phyloP scores from a whole-genome alignment of 306 rosid genomes.

The Hippophae gyantsensis region DNA sequence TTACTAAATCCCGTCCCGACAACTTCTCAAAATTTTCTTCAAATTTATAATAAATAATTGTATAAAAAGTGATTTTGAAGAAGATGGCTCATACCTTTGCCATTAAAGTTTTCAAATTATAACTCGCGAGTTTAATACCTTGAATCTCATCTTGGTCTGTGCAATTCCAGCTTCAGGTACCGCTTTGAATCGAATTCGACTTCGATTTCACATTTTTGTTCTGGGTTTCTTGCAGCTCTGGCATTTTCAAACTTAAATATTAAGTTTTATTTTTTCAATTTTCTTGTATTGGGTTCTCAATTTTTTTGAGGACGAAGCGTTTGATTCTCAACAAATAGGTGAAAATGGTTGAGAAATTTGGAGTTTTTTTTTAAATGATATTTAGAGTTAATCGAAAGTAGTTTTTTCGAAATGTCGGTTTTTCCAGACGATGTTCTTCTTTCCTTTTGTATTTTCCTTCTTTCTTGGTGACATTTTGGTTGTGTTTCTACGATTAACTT shows the following conservation, averaged over 20 bases:
- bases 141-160: constrained; percentile 13
- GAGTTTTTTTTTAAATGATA: not conserved
- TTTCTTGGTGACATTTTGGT: no score
- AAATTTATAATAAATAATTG: not conserved
- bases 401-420: not conserved
- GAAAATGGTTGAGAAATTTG: not conserved
- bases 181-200: not conserved
- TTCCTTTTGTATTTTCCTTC: no score
- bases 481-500: no score
- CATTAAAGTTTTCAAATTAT: not conserved
- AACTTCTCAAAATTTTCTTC: not conserved
- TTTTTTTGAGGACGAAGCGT: not conserved
- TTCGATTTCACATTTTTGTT: not conserved
- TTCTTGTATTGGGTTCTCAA: not conserved
- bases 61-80: not conserved
- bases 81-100: not conserved
- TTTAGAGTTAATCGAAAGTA: not conserved
- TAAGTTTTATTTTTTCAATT: not conserved
- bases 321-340: not conserved
- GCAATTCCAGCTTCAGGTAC: constrained; percentile 1
- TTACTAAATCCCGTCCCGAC: not conserved
- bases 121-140: not conserved
- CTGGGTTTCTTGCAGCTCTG: not conserved
- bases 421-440: no score
- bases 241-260: not conserved